Conservation (phyloP, 2,329 filamentous ascomycete species). For the Massarina eburnea region DNA sequence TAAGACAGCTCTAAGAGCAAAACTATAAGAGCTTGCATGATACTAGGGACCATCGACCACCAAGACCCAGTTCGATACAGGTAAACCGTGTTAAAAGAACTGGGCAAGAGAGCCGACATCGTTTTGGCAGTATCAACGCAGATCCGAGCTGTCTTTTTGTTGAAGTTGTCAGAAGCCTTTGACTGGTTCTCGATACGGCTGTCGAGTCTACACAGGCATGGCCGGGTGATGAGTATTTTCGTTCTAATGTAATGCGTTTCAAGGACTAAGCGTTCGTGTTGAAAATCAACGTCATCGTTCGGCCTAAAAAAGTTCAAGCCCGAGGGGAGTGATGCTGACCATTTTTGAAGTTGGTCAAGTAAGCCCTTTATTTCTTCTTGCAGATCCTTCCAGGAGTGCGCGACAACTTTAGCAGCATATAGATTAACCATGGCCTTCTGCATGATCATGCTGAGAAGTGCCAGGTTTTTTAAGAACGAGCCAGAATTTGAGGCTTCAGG, state of each 20-base stretch:
- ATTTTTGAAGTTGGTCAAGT: slow-evolving; percentile 34
- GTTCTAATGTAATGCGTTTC: slow-evolving; percentile 33
- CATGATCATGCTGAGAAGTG: slow-evolving; percentile 36
- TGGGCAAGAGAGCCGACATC: slow-evolving; percentile 37
- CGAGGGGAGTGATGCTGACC: slow-evolving; percentile 24
- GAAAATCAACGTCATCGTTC: neutral
- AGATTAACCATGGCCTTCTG: slow-evolving; percentile 35
- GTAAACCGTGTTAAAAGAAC: slow-evolving; percentile 16
- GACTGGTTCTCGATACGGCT: slow-evolving; percentile 16
- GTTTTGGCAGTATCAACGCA: slow-evolving; percentile 40
- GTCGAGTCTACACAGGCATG: slow-evolving; percentile 33
- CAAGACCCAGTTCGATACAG: slow-evolving; percentile 40
- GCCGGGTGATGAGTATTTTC: slow-evolving; percentile 40
- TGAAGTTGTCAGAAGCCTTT: slow-evolving; percentile 32
- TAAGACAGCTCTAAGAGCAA: slow-evolving; percentile 43
- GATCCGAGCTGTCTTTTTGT: slow-evolving; percentile 29
- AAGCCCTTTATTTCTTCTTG: slow-evolving; percentile 35
- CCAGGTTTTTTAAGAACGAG: slow-evolving; percentile 18
- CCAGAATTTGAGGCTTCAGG: neutral
- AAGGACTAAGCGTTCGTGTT: slow-evolving; percentile 22
- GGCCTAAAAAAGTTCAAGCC: slow-evolving; percentile 18
- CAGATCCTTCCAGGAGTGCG: slow-evolving; percentile 38
- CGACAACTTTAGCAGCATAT: slow-evolving; percentile 39
- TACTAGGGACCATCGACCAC: slow-evolving; percentile 45
- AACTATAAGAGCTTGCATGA: slow-evolving; percentile 43